phyloP scores from a whole-genome alignment of 2,329 filamentous ascomycete species.

The Penicillium sp. region DNA sequence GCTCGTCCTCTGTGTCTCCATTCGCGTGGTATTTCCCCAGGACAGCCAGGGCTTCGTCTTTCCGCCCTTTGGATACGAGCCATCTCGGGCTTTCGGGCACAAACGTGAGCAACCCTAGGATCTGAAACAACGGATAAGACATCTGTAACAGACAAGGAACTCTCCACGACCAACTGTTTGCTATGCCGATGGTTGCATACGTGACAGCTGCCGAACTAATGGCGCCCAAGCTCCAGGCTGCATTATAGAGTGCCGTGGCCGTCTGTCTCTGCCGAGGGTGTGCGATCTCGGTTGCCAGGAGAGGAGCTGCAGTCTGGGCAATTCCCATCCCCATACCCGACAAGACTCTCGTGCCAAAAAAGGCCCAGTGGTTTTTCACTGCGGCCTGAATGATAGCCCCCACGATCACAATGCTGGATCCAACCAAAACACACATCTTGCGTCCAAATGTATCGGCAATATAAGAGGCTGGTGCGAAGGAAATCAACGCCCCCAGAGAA shows the following conservation, averaged over 20 bases:
- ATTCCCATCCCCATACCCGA: constrained; percentile 41
- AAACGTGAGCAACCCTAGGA: constrained; percentile 49
- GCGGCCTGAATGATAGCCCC: constrained; percentile 23
- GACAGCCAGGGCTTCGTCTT: constrained; percentile 56
- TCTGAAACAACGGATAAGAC: constrained; percentile 48
- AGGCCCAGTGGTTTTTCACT: constrained; percentile 19
- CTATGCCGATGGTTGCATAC: constrained; percentile 15
- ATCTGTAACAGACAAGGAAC: constrained; percentile 57
- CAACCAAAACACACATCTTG: constrained; percentile 47
- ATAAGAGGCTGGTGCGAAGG: constrained; percentile 22
- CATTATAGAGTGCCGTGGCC: constrained; percentile 30
- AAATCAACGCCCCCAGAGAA: constrained; percentile 19
- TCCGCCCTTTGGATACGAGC: constrained; percentile 60
- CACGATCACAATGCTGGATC: constrained; percentile 28
- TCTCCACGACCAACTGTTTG: constrained; percentile 51
- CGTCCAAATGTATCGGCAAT: constrained; percentile 47
- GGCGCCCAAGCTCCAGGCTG: constrained; percentile 21
- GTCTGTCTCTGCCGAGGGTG: constrained; percentile 31
- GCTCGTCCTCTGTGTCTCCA: constrained; percentile 33
- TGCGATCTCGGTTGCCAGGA: constrained; percentile 31
- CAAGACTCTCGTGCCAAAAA: constrained; percentile 31
- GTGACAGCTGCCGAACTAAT: constrained; percentile 14
- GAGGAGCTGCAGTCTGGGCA: constrained; percentile 27
- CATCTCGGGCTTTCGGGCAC: constrained; percentile 64
- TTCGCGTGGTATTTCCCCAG: constrained; percentile 62